Conservation (phyloP, 306 rosid genomes). For the Cicer yamashitae region DNA sequence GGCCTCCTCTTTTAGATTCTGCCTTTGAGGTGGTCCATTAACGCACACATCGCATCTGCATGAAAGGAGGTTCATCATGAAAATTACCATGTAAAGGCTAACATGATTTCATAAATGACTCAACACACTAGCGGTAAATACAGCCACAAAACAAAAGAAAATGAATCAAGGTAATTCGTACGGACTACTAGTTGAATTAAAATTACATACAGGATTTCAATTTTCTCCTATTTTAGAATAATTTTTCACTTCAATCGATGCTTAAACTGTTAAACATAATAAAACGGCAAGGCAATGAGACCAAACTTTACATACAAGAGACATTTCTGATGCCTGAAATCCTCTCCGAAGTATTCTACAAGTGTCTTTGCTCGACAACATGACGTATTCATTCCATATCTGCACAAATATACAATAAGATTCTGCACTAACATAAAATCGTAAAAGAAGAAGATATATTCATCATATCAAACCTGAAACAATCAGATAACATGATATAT, state of each 20-base stretch:
- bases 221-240: constrained; percentile 21
- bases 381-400: constrained; percentile 88
- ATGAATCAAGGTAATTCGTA: constrained; percentile 24
- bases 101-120: constrained; percentile 19
- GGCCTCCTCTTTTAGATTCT: constrained; percentile 80
- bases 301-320: constrained; percentile 63
- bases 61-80: constrained; percentile 29
- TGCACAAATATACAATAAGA: constrained; percentile 45
- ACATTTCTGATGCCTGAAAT: constrained; percentile 67
- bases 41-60: constrained; percentile 89
- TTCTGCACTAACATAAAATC: constrained; percentile 25
- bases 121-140: constrained; percentile 12
- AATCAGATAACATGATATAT: constrained; percentile 80
- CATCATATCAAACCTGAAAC: constrained; percentile 76
- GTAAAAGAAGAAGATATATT: constrained; percentile 35
- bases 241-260: constrained; percentile 14
- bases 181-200: constrained; percentile 4
- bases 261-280: constrained; percentile 29
- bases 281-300: constrained; percentile 29
- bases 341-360: constrained; percentile 91
- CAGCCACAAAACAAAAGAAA: constrained; percentile 20
- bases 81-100: constrained; percentile 13
- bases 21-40: constrained; percentile 76
- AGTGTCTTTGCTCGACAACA: constrained; percentile 81
- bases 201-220: constrained; percentile 24